Conservation (phyloP, 2,329 filamentous ascomycete species). For the Colletotrichum godetiae region DNA sequence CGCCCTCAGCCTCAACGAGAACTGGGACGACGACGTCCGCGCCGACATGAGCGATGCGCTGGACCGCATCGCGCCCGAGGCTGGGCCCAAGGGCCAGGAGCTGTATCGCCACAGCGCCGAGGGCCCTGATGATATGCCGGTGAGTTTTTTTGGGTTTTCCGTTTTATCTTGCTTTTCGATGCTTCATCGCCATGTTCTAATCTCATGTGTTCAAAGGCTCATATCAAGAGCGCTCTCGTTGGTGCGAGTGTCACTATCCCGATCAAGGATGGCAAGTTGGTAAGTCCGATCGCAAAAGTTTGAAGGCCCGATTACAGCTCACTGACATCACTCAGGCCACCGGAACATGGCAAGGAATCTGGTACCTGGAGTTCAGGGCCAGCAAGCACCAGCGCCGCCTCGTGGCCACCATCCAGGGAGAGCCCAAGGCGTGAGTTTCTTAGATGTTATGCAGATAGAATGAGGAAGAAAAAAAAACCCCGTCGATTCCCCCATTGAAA, state of each 20-base stretch:
- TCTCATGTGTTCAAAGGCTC: constrained; percentile 67
- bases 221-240: constrained; percentile 91
- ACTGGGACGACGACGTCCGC: constrained; percentile 86
- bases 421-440: constrained; percentile 62
- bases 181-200: too few relatives aligned
- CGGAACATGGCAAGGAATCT: constrained; percentile 88
- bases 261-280: constrained; percentile 85
- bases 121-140: constrained; percentile 94
- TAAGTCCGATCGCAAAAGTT: constrained; percentile 46
- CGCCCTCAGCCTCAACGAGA: constrained; percentile 93
- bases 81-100: constrained; percentile 75
- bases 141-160: constrained; percentile 46
- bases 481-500: background rate
- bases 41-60: constrained; percentile 94
- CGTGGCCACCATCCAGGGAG: constrained; percentile 94
- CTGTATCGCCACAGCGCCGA: constrained; percentile 90
- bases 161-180: constrained; percentile 7
- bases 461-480: background rate
- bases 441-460: background rate
- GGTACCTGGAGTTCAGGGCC: constrained; percentile 90
- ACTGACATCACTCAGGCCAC: constrained; percentile 56
- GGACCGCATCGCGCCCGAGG: constrained; percentile 86
- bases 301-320: background rate
- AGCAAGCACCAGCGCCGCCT: constrained; percentile 82
- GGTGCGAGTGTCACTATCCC: constrained; percentile 92